A percentile compares a stretch with the other conserved stretches of the same genome.
Conservation (phyloP, 2,329 filamentous ascomycete species). For the Cryphonectria nitschkei region DNA sequence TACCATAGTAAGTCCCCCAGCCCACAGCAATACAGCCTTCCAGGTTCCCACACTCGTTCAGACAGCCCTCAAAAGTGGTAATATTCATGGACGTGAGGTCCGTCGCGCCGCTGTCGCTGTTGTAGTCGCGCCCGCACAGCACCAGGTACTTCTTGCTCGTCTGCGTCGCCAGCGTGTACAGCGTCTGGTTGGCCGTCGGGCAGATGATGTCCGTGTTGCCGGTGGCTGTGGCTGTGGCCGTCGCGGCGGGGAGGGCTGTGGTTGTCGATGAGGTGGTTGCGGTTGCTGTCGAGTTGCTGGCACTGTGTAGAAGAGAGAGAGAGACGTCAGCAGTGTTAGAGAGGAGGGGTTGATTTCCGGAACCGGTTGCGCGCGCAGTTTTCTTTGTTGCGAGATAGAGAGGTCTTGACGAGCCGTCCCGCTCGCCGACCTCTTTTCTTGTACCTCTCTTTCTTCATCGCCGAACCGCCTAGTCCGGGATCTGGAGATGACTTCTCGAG, state of each 20-base stretch:
- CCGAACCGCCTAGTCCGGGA: background rate
- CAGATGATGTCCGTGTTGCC: conserved; percentile 33
- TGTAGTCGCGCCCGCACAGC: conserved; percentile 43
- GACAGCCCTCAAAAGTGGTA: conserved; percentile 38
- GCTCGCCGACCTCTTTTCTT: background rate
- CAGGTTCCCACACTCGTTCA: conserved; percentile 37
- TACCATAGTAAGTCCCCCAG: conserved; percentile 39
- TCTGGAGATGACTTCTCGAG: background rate
- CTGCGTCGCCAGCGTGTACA: conserved; percentile 33
- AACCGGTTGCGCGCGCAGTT: background rate
- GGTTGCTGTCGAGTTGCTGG: background rate
- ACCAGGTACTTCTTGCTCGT: conserved; percentile 36
- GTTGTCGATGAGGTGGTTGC: conserved; percentile 4
- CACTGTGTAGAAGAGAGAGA: background rate
- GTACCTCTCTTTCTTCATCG: background rate
- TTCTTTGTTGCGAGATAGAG: background rate
- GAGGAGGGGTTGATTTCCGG: background rate
- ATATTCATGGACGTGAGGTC: conserved; percentile 36
- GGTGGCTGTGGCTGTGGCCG: conserved; percentile 23
- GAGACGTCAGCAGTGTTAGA: background rate
- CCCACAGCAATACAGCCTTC: conserved; percentile 40
- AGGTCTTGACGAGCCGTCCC: conserved; percentile 12
- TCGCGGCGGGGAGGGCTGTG: conserved; percentile 25
- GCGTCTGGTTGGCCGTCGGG: conserved; percentile 40
- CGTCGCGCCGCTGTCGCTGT: conserved; percentile 34